Evolutionary conservation across 495 filamentous ascomycete species (phyloP).

Genomic region (Zalerion maritima): DNA sequence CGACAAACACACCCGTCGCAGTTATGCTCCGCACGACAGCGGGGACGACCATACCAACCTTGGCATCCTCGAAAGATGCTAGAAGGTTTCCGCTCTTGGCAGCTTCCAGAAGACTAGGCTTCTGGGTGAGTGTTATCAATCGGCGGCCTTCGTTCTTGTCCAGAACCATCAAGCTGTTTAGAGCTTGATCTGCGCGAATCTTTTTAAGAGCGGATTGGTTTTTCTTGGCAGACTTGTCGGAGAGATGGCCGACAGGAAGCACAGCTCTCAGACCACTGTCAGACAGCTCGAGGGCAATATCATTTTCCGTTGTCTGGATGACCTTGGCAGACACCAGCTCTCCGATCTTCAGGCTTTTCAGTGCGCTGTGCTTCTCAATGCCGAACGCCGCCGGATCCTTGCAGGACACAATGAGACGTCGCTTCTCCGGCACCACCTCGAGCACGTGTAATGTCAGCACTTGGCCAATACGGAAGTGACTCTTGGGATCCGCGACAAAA

Average conservation of each 20-base stretch:
- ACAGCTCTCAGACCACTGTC: slow-evolving; percentile 58
- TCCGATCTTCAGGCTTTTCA: slow-evolving; percentile 56
- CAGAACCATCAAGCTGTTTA: slow-evolving; percentile 72
- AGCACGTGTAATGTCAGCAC: slow-evolving; percentile 77
- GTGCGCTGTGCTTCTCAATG: slow-evolving; percentile 55
- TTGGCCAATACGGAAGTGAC: slow-evolving; percentile 83
- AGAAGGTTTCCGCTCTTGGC: slow-evolving; percentile 50
- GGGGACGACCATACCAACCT: slow-evolving; percentile 48
- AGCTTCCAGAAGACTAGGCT: slow-evolving; percentile 67
- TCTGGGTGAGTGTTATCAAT: slow-evolving; percentile 60
- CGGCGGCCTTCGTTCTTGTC: slow-evolving; percentile 60
- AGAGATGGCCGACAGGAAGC: slow-evolving; percentile 60
- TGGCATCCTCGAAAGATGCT: slow-evolving; percentile 49
- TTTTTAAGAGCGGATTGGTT: slow-evolving; percentile 57
- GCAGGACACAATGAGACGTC: slow-evolving; percentile 76
- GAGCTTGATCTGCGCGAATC: slow-evolving; percentile 63
- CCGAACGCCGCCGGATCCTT: slow-evolving; percentile 71
- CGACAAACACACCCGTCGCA: slow-evolving; percentile 60
- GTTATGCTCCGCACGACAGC: slow-evolving; percentile 83
- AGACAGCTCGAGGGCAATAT: slow-evolving; percentile 60
- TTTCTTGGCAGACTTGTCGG: slow-evolving; percentile 67
- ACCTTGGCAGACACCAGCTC: slow-evolving; percentile 61
- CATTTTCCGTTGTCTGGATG: slow-evolving; percentile 70
- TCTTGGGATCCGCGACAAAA: slow-evolving; percentile 72
- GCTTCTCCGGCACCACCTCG: slow-evolving; percentile 54